These are phyloP conservation scores for Coemansia sp. DNA, from an alignment of 192 early-diverging fungal genomes.

Conservation along the genomic window DNA sequence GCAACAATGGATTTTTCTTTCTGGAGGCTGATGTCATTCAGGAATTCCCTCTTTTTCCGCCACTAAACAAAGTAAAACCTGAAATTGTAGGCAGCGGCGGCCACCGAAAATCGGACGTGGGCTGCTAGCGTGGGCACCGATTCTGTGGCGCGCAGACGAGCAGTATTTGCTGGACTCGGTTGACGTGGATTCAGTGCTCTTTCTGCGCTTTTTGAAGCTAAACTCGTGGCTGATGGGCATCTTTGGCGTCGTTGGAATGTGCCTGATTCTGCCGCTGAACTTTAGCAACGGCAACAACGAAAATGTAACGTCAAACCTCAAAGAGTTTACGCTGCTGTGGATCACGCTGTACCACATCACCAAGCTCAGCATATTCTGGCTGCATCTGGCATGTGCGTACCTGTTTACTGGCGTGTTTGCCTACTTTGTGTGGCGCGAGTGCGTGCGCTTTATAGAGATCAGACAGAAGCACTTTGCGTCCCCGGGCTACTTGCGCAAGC, in stretches of 20 bases:
- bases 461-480: constrained; percentile 61
- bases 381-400: constrained; percentile 62
- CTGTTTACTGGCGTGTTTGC: constrained; percentile 59
- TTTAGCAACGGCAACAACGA: constrained; percentile 58
- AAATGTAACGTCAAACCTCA: constrained; percentile 26
- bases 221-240: constrained; percentile 59
- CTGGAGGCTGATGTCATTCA: background rate
- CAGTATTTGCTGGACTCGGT: constrained; percentile 61
- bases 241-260: constrained; percentile 60
- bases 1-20: background rate
- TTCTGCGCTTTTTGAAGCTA: constrained; percentile 66
- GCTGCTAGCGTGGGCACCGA: constrained; percentile 64
- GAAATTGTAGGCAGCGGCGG: constrained; percentile 47
- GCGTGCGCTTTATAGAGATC: constrained; percentile 54
- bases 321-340: constrained; percentile 40
- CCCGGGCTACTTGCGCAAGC: constrained; percentile 58
- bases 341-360: constrained; percentile 55
- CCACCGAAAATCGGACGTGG: constrained; percentile 66
- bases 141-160: constrained; percentile 61
- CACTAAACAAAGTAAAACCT: background rate
- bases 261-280: constrained; percentile 65
- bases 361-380: constrained; percentile 59
- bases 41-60: background rate
- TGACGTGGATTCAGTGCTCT: constrained; percentile 70
- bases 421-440: constrained; percentile 56